phyloP scores from a whole-genome alignment of 2,329 filamentous ascomycete species.

The Venturia pyrina region DNA sequence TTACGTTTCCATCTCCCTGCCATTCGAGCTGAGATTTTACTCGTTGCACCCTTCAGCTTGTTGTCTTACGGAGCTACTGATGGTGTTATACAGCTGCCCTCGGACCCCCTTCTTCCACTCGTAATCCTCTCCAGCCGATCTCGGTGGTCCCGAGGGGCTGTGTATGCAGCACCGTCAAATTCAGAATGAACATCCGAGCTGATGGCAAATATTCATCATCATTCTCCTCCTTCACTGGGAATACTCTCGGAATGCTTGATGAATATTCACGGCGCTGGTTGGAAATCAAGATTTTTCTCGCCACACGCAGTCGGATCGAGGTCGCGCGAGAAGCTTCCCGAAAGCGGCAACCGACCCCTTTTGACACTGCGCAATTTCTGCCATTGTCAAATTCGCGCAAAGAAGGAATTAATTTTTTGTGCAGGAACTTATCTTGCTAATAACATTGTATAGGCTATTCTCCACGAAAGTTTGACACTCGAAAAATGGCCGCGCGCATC shows the following conservation, averaged over 20 bases:
- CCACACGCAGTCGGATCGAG: not conserved
- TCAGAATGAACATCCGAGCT: not conserved
- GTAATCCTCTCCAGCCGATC: not conserved
- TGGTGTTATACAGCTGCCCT: not conserved
- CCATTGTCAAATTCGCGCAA: not conserved
- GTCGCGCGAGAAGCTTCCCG: not conserved
- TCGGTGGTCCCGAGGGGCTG: not conserved
- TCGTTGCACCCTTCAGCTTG: not conserved
- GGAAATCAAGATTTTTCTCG: not conserved
- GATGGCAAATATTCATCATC: not conserved
- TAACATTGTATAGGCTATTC: not conserved
- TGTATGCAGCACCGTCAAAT: not conserved
- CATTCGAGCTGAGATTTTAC: not conserved
- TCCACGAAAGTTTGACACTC: not conserved
- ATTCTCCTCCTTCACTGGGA: not conserved
- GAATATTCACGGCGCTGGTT: not conserved
- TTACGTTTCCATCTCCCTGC: not conserved
- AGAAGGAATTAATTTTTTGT: not conserved
- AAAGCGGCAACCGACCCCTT: not conserved
- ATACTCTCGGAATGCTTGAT: not conserved
- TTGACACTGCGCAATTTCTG: not conserved
- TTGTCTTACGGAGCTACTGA: not conserved
- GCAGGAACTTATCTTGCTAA: not conserved
- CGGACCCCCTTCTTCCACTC: not conserved
- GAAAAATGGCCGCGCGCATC: not conserved